Evolutionary conservation across 768 basidiomycete genomes (phyloP).

Genomic region (Phylloporus sp.): DNA sequence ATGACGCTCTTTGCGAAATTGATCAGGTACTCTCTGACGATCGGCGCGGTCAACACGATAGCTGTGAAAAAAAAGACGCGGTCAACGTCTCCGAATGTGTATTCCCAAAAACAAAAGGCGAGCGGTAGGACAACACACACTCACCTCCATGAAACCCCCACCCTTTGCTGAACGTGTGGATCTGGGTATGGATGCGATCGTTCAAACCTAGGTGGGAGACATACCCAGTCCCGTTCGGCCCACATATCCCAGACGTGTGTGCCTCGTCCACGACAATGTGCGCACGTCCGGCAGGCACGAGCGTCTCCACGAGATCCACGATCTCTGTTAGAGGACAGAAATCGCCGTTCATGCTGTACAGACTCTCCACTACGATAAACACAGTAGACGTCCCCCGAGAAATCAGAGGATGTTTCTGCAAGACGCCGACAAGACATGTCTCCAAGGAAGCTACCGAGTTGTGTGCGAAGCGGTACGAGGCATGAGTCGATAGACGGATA

Average conservation of each 20-base stretch:
- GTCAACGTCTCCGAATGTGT: neutral
- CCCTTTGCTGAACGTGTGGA: slow-evolving; percentile 53
- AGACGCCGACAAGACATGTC: slow-evolving; percentile 21
- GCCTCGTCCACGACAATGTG: slow-evolving; percentile 53
- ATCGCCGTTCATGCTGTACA: slow-evolving; percentile 61
- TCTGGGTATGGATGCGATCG: slow-evolving; percentile 37
- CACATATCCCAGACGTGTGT: slow-evolving; percentile 51
- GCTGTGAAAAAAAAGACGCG: slow-evolving; percentile 7
- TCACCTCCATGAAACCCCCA: slow-evolving; percentile 23
- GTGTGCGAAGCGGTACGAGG: slow-evolving; percentile 38
- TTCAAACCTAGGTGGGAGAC: slow-evolving; percentile 38
- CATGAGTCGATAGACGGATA: slow-evolving; percentile 34
- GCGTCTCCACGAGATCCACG: slow-evolving; percentile 33
- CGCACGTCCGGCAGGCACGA: slow-evolving; percentile 33
- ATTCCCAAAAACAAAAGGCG: too few relatives aligned
- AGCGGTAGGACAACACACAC: too few relatives aligned
- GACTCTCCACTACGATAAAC: slow-evolving; percentile 47
- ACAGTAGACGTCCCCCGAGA: slow-evolving; percentile 28
- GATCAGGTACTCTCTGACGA: slow-evolving; percentile 17
- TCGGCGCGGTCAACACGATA: slow-evolving; percentile 16
- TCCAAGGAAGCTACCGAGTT: slow-evolving; percentile 36
- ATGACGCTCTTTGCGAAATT: slow-evolving; percentile 19
- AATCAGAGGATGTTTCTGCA: slow-evolving; percentile 23
- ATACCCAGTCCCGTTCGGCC: slow-evolving; percentile 39
- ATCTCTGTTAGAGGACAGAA: slow-evolving; percentile 43